Evolutionary conservation across 2,329 filamentous ascomycete species (phyloP).

Genomic region (Trichoderma atrobrunneum): DNA sequence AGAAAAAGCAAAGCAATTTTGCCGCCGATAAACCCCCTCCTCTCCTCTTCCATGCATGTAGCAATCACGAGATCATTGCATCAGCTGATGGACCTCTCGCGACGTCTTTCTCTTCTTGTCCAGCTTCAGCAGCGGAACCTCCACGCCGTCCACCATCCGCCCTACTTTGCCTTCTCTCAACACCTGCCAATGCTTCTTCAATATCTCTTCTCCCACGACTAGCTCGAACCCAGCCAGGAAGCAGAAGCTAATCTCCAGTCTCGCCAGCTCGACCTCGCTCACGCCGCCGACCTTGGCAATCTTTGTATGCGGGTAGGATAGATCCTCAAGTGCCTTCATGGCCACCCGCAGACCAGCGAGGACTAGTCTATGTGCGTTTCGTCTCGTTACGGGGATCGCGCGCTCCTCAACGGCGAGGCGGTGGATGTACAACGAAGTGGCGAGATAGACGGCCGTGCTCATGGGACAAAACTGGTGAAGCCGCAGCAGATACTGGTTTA

Average conservation of each 20-base stretch:
- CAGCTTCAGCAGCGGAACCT: conserved; percentile 30
- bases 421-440: conserved; percentile 83
- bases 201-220: conserved; percentile 44
- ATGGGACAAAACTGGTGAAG: conserved; percentile 91
- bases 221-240: conserved; percentile 84
- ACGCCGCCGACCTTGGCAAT: conserved; percentile 88
- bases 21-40: neutral
- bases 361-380: conserved; percentile 83
- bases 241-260: conserved; percentile 85
- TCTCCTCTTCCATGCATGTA: neutral
- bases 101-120: conserved; percentile 6
- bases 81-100: conserved; percentile 1
- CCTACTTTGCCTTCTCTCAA: conserved; percentile 32
- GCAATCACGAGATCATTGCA: neutral
- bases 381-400: conserved; percentile 73
- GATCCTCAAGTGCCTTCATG: conserved; percentile 92
- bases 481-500: conserved; percentile 81
- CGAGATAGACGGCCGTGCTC: conserved; percentile 89
- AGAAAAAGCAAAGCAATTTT: neutral
- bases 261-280: conserved; percentile 73
- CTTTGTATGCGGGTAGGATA: conserved; percentile 79
- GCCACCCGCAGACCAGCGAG: conserved; percentile 82
- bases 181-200: conserved; percentile 35
- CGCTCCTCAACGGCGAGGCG: conserved; percentile 74
- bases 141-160: conserved; percentile 26